Conservation (phyloP, 75 land plant species). For the Selaginella moellendorffii region DNA sequence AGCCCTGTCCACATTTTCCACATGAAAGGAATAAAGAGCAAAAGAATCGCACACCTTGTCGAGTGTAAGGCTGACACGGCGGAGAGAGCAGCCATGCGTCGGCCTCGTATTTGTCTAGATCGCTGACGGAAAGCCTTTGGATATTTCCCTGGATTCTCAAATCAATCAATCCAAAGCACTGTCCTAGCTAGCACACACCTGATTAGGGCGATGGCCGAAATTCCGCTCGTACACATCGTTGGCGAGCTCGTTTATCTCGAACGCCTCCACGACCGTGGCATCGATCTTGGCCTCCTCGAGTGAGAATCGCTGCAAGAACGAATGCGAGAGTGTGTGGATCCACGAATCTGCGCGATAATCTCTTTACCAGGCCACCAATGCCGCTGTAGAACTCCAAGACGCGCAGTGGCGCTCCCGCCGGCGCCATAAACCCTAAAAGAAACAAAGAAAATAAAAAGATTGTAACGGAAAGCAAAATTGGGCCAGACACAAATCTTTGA, state of each 20-base stretch:
- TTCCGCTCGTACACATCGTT: slow-evolving; percentile 86
- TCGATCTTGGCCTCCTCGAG: slow-evolving; percentile 34
- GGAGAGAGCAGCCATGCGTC: slow-evolving; percentile 90
- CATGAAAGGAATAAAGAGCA: neutral
- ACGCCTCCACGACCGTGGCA: slow-evolving; percentile 62
- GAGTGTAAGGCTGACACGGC: slow-evolving; percentile 96
- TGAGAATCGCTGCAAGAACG: slow-evolving; percentile 53
- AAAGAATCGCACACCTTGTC: slow-evolving; percentile 44
- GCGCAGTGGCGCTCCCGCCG: slow-evolving; percentile 32
- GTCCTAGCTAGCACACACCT: slow-evolving; percentile 31
- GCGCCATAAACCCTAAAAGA: no score
- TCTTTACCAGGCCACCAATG: slow-evolving; percentile 75
- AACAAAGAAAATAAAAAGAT: no score
- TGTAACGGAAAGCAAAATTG: no score
- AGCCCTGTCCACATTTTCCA: no score
- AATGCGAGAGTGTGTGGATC: neutral
- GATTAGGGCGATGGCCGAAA: slow-evolving; percentile 81
- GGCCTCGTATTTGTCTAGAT: slow-evolving; percentile 64
- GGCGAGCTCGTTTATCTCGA: slow-evolving; percentile 79
- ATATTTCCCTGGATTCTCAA: slow-evolving; percentile 54
- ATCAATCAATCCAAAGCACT: neutral
- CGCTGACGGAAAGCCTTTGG: slow-evolving; percentile 48
- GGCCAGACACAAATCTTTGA: no score
- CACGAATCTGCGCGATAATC: neutral
- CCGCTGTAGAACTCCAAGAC: slow-evolving; percentile 98